Conservation (phyloP, 139 green algal species). For the Chlamydomonas schloesseri region DNA sequence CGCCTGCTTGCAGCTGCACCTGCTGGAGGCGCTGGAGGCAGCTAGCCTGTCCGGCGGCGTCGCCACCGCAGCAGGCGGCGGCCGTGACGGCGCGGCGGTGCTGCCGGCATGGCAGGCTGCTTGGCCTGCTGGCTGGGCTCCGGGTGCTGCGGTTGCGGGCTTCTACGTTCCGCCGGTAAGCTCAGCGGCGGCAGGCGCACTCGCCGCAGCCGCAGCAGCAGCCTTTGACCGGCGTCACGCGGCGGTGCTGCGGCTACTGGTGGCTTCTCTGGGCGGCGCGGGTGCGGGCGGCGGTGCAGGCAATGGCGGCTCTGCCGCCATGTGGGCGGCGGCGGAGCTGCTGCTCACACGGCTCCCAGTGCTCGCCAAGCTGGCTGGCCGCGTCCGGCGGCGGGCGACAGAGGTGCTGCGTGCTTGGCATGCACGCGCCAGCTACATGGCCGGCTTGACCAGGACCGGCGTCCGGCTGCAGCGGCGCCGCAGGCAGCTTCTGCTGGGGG, state of each 20-base stretch:
- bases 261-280: not conserved
- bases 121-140: no score
- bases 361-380: not conserved
- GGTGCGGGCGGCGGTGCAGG: not conserved
- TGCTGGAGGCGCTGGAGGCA: slow-evolving; percentile 2
- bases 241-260: not conserved
- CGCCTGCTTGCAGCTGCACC: not conserved
- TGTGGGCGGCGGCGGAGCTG: not conserved
- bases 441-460: no score
- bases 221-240: not conserved
- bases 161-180: no score
- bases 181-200: not conserved
- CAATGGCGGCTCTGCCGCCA: not conserved
- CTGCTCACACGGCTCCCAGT: not conserved
- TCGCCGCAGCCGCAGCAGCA: not conserved
- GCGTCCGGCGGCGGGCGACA: not conserved
- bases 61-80: not conserved
- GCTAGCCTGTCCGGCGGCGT: not conserved
- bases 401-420: not conserved
- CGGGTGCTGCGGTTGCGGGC: no score
- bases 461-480: not conserved
- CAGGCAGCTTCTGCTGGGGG: not conserved
- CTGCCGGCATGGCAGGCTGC: no score
- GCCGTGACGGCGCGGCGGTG: not conserved
- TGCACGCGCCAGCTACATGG: no score